Conservation (phyloP, 805 yeast genomes). For the Ogataea nitratoaversa region DNA sequence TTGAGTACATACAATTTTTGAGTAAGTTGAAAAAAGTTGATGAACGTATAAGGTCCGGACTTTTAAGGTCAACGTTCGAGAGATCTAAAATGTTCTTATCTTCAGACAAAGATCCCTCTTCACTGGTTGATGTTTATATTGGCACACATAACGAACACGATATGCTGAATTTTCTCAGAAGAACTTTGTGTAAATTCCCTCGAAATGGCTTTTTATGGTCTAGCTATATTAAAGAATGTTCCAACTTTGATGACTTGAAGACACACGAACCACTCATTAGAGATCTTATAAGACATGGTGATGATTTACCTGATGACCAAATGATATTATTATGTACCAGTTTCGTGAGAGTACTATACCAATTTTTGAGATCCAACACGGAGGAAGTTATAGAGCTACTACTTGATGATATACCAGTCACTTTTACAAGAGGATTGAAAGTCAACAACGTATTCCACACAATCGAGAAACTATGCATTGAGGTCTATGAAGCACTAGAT, state of each 20-base stretch:
- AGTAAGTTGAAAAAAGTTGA: conserved; percentile 8
- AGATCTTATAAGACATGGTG: not conserved
- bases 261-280: not conserved
- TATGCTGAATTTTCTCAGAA: conserved; percentile 1
- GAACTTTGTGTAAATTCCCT: conserved; percentile 2
- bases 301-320: not conserved
- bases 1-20: conserved; percentile 10
- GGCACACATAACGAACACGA: conserved; percentile 6
- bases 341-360: conserved; percentile 7
- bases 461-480: conserved; percentile 39
- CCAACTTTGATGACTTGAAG: not conserved
- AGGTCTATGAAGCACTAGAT: conserved; percentile 30
- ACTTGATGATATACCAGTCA: conserved; percentile 18
- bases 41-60: conserved; percentile 3
- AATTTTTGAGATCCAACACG: conserved; percentile 4
- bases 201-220: conserved; percentile 3
- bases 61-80: conserved; percentile 27
- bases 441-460: conserved; percentile 37
- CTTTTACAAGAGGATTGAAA: conserved; percentile 26
- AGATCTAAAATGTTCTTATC: conserved; percentile 21
- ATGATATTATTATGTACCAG: conserved; percentile 3
- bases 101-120: conserved; percentile 4
- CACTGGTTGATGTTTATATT: conserved; percentile 15
- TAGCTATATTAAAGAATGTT: not conserved
- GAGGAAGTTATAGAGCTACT: conserved; percentile 7